Evolutionary conservation across 306 rosid species (phyloP).

Genomic region (Herpetospermum pedunculosum): DNA sequence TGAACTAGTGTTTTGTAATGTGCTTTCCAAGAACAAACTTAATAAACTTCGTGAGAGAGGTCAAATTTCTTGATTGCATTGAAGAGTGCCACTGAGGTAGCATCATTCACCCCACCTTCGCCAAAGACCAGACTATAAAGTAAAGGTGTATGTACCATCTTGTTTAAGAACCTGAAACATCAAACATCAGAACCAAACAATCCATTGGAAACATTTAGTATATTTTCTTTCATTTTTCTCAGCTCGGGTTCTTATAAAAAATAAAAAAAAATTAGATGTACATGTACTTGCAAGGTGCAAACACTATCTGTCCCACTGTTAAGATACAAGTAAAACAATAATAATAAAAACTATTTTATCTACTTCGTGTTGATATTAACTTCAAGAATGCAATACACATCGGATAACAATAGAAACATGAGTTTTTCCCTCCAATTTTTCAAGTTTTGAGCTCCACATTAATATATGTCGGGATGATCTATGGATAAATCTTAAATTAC

Average conservation of each 20-base stretch:
- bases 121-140: slow-evolving; percentile 55
- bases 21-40: slow-evolving; percentile 37
- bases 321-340: slow-evolving; percentile 21
- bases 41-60: slow-evolving; percentile 31
- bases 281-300: slow-evolving; percentile 55
- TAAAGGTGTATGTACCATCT: too few relatives aligned
- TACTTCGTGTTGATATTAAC: too few relatives aligned
- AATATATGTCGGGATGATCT: too few relatives aligned
- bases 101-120: slow-evolving; percentile 57
- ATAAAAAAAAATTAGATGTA: too few relatives aligned
- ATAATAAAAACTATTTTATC: background rate
- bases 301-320: slow-evolving; percentile 55
- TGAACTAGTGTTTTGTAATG: too few relatives aligned
- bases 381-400: too few relatives aligned
- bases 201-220: background rate
- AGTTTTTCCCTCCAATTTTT: too few relatives aligned
- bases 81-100: slow-evolving; percentile 50
- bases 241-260: too few relatives aligned
- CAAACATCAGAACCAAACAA: slow-evolving; percentile 14
- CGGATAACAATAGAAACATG: too few relatives aligned
- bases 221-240: too few relatives aligned
- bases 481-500: too few relatives aligned
- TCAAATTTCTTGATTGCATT: slow-evolving; percentile 49
- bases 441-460: too few relatives aligned
- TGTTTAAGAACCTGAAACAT: slow-evolving; percentile 57